phyloP scores from a whole-genome alignment of 768 basidiomycete genomes.

The Naganishia vishniacii region DNA sequence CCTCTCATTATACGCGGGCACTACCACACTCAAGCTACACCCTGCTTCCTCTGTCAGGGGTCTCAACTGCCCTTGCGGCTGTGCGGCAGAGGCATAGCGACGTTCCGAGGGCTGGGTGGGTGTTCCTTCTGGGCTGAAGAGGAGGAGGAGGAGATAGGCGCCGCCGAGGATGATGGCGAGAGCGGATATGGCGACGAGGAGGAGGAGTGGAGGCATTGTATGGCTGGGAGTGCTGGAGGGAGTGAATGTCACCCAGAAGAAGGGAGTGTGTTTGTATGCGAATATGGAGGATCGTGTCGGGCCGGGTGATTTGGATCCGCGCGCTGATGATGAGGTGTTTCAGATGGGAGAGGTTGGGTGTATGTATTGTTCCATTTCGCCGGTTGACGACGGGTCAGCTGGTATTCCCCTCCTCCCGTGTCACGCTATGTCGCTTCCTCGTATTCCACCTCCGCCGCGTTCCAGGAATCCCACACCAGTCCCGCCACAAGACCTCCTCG shows the following conservation, averaged over 20 bases:
- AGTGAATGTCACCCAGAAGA: neutral
- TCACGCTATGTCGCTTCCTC: neutral
- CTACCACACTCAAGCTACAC: conserved; percentile 71
- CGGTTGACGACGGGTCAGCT: too few species aligned
- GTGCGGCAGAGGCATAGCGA: conserved; percentile 60
- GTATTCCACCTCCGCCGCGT: conserved; percentile 4
- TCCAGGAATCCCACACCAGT: neutral
- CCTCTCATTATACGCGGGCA: conserved; percentile 89
- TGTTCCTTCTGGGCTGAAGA: conserved; percentile 69
- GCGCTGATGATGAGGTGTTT: too few species aligned
- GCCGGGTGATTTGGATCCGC: conserved; percentile 4
- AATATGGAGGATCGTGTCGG: neutral
- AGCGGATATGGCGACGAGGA: neutral
- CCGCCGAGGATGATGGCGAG: conserved; percentile 41
- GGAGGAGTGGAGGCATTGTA: neutral
- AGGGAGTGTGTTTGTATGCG: too few species aligned
- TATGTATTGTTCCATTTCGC: too few species aligned
- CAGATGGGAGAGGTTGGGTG: neutral
- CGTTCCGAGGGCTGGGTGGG: conserved; percentile 63
- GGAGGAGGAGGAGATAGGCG: conserved; percentile 65
- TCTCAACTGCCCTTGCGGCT: conserved; percentile 58
- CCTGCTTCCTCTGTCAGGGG: conserved; percentile 54
- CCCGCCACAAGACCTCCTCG: neutral
- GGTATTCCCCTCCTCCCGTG: neutral
- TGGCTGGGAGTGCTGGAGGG: neutral